These are phyloP conservation scores for Aspergillus sp. DNA, from an alignment of 2,329 filamentous ascomycete species.

Conservation along the genomic window DNA sequence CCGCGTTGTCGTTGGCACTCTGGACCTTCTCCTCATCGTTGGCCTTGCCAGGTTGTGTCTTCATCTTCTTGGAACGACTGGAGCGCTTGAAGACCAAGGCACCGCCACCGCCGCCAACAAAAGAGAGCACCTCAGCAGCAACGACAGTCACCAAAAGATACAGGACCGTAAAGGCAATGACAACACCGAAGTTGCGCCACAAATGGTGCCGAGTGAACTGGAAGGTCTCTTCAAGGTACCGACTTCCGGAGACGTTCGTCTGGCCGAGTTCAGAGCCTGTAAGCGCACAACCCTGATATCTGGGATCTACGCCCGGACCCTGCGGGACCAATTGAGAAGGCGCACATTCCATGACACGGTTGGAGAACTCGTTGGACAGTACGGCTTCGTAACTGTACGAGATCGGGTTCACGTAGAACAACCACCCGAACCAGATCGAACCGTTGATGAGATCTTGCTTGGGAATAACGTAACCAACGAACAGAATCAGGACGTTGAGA, in stretches of 20 bases:
- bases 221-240: constrained; percentile 57
- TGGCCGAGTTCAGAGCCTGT: constrained; percentile 56
- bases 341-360: constrained; percentile 57
- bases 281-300: constrained; percentile 62
- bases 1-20: constrained; percentile 24
- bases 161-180: constrained; percentile 72
- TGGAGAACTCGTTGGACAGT: constrained; percentile 64
- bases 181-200: constrained; percentile 74
- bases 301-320: constrained; percentile 55
- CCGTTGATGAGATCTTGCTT: constrained; percentile 58
- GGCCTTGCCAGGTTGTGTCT: constrained; percentile 43
- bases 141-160: constrained; percentile 72
- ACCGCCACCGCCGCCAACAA: constrained; percentile 62
- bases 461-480: constrained; percentile 67
- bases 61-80: constrained; percentile 57
- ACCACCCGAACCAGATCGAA: constrained; percentile 67
- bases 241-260: constrained; percentile 51
- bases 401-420: constrained; percentile 55
- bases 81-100: constrained; percentile 70
- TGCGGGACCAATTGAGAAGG: constrained; percentile 60
- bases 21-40: constrained; percentile 60
- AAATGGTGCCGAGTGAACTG: constrained; percentile 58
- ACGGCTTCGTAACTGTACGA: constrained; percentile 67
- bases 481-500: constrained; percentile 63
- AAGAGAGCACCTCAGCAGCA: constrained; percentile 67